These are phyloP conservation scores for Eimeria acervulina DNA, from an alignment of 169 alveolate genomes.

Conservation along the genomic window DNA sequence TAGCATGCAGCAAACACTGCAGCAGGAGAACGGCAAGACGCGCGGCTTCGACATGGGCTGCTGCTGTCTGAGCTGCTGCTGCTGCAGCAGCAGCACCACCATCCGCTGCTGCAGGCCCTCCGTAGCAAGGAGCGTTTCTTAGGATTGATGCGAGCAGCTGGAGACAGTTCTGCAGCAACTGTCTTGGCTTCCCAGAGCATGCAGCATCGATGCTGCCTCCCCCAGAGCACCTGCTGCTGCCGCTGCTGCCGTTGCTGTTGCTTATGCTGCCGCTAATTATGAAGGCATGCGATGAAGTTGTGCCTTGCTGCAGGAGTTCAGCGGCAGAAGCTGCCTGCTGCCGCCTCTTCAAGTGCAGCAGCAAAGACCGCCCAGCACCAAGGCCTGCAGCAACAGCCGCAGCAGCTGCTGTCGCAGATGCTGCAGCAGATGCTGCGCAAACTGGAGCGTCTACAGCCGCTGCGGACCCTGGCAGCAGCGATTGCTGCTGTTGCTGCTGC, in stretches of 20 bases:
- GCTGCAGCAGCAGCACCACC: conserved; percentile 14
- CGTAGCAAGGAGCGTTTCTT: not conserved
- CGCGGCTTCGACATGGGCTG: conserved; percentile 47
- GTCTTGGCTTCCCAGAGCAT: not conserved
- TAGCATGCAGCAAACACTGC: conserved; percentile 53
- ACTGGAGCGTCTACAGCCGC: not conserved
- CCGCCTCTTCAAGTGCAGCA: not conserved
- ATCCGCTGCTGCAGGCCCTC: not conserved
- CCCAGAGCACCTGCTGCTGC: not conserved
- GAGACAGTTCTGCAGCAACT: not conserved
- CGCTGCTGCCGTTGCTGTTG: not conserved
- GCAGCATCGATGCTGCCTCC: not conserved
- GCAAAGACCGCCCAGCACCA: conserved; percentile 9
- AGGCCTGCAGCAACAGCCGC: conserved; percentile 34
- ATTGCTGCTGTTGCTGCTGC: conserved; percentile 18
- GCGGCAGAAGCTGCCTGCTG: not conserved
- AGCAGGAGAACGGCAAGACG: conserved; percentile 58
- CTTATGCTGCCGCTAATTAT: not conserved
- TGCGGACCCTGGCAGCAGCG: not conserved
- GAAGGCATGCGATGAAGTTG: not conserved
- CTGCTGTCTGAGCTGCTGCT: not conserved
- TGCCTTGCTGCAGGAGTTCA: not conserved
- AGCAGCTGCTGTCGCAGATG: not conserved
- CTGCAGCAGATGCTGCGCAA: no score
- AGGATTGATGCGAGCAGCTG: not conserved